Percentiles rank a stretch among this genome's conserved stretches.
phyloP scores from a whole-genome alignment of 2,329 filamentous ascomycete genomes.

The Paecilomyces dactylethromorphus region DNA sequence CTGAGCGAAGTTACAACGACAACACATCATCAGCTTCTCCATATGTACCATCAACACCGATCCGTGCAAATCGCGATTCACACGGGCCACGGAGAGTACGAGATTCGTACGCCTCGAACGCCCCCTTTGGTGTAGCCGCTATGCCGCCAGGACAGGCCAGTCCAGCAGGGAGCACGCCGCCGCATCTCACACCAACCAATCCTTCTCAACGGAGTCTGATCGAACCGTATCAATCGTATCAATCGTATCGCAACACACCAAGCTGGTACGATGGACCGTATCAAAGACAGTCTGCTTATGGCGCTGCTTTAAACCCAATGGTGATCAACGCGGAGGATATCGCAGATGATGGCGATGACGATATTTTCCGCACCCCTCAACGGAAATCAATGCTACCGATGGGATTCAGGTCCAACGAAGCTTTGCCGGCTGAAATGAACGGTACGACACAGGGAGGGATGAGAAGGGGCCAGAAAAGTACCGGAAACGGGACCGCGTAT shows the following conservation, averaged over 20 bases:
- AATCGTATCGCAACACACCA: conserved; percentile 23
- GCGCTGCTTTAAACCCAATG: conserved; percentile 47
- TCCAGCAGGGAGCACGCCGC: conserved; percentile 25
- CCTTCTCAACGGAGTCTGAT: conserved; percentile 47
- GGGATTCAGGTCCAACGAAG: conserved; percentile 37
- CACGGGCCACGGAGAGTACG: conserved; percentile 25
- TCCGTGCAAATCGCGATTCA: conserved; percentile 10
- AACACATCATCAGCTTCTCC: conserved; percentile 27
- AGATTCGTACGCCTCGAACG: conserved; percentile 33
- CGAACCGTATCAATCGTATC: conserved; percentile 27
- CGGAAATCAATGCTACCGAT: conserved; percentile 57
- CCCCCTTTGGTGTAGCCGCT: conserved; percentile 26
- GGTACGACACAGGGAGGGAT: conserved; percentile 38
- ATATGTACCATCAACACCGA: conserved; percentile 23
- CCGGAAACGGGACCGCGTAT: conserved; percentile 44
- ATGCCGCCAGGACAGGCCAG: conserved; percentile 26
- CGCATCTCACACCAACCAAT: conserved; percentile 16
- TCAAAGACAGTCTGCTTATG: conserved; percentile 50
- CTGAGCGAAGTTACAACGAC: not conserved
- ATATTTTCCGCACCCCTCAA: conserved; percentile 52
- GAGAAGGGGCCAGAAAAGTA: conserved; percentile 33
- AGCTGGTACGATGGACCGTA: conserved; percentile 59
- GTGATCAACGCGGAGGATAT: conserved; percentile 71
- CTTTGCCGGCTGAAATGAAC: conserved; percentile 32
- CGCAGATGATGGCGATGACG: conserved; percentile 82